Conservation (phyloP, 805 yeast genomes). For the Sugiyamaella qingdaonensis region DNA sequence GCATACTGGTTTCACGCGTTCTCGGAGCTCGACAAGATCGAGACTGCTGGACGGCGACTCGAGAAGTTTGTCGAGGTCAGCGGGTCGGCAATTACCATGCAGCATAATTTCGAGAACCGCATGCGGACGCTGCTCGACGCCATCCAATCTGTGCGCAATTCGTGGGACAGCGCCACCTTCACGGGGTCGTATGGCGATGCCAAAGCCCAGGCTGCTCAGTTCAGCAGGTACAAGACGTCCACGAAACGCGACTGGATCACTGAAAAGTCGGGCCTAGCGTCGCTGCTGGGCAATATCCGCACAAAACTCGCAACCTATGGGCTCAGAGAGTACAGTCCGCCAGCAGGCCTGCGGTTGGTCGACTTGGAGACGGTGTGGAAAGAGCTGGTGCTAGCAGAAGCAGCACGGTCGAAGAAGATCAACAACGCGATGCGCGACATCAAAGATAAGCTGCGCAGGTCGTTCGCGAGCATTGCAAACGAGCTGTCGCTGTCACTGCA, state of each 20-base stretch:
- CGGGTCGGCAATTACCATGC: conserved; percentile 30
- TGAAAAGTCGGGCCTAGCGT: conserved; percentile 35
- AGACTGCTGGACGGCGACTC: conserved; percentile 36
- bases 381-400: conserved; percentile 31
- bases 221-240: conserved; percentile 28
- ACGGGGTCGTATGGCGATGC: conserved; percentile 28
- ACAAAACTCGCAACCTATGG: conserved; percentile 36
- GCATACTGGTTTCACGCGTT: conserved; percentile 55
- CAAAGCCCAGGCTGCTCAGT: conserved; percentile 24
- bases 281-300: conserved; percentile 35
- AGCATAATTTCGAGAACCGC: conserved; percentile 33
- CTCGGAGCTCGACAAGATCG: conserved; percentile 34
- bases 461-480: conserved; percentile 35
- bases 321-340: conserved; percentile 35
- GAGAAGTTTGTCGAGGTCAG: conserved; percentile 36
- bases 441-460: conserved; percentile 31
- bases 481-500: conserved; percentile 28
- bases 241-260: conserved; percentile 37
- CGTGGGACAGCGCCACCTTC: conserved; percentile 30
- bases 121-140: conserved; percentile 27
- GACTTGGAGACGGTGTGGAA: conserved; percentile 35
- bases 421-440: conserved; percentile 32
- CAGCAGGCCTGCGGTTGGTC: conserved; percentile 27
- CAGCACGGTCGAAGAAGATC: conserved; percentile 29
- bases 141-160: conserved; percentile 20